These are phyloP conservation scores for Thymus mandschuricus DNA, from an alignment of 257 asterid genomes.

Conservation along the genomic window DNA sequence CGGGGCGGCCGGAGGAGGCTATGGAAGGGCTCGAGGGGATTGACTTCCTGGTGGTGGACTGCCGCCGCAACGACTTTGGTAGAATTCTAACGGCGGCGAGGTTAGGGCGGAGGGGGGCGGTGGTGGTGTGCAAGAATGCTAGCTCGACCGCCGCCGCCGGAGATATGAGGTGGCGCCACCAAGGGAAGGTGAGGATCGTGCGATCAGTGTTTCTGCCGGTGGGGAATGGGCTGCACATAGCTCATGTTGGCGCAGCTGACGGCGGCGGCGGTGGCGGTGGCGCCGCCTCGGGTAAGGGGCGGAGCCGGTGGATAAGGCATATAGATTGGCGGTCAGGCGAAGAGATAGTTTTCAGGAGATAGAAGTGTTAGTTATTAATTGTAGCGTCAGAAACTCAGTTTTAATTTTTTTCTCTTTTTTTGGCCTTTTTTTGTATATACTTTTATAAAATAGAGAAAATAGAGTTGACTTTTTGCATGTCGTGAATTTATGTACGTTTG, in stretches of 20 bases:
- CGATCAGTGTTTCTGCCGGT: conserved; percentile 80
- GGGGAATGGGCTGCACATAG: conserved; percentile 81
- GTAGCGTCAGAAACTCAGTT: background rate
- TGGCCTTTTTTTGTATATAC: background rate
- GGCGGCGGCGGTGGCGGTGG: conserved; percentile 53
- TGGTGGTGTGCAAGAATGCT: conserved; percentile 78
- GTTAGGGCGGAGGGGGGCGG: conserved; percentile 77
- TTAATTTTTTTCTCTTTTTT: background rate
- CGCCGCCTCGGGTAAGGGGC: conserved; percentile 17
- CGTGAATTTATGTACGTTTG: too few species aligned
- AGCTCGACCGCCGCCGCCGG: conserved; percentile 46
- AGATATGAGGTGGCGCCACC: conserved; percentile 60
- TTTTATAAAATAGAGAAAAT: too few species aligned
- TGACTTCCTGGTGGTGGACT: conserved; percentile 76
- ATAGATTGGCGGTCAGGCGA: conserved; percentile 64
- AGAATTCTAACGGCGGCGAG: conserved; percentile 58
- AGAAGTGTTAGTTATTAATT: conserved; percentile 16
- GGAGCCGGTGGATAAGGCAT: conserved; percentile 66
- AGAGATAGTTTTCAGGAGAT: conserved; percentile 58
- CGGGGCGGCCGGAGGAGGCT: conserved; percentile 47
- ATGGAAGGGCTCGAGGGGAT: conserved; percentile 57
- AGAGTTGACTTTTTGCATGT: too few species aligned
- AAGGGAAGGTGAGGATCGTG: conserved; percentile 58
- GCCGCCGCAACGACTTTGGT: conserved; percentile 46
- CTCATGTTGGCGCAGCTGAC: conserved; percentile 60